Conservation (phyloP, 805 yeast genomes). For the Zygosaccharomyces pseudorouxii region DNA sequence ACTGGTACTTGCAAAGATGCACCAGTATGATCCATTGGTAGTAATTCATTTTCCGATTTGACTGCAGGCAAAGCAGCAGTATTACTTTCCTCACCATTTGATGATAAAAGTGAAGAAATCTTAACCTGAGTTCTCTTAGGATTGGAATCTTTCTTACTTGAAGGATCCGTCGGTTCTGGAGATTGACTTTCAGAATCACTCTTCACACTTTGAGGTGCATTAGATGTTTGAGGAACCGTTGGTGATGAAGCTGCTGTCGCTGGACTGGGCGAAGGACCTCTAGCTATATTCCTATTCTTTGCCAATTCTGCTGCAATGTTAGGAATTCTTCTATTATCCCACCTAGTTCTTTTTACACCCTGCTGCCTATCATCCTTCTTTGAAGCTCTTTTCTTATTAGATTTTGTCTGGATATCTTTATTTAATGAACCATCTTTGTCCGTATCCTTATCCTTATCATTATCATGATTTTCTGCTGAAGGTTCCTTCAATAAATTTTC, state of each 20-base stretch:
- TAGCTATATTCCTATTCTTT: constrained; percentile 28
- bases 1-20: constrained; percentile 2
- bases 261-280: constrained; percentile 17
- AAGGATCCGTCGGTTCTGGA: constrained; percentile 1
- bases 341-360: constrained; percentile 7
- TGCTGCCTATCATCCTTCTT: constrained; percentile 8
- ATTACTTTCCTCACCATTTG: constrained; percentile 6
- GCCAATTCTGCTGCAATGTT: constrained; percentile 35
- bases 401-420: constrained; percentile 3
- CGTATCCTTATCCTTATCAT: constrained; percentile 1
- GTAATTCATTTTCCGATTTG: constrained; percentile 1
- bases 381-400: constrained; percentile 7
- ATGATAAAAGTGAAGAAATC: constrained; percentile 21
- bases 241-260: constrained; percentile 12
- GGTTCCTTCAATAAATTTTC: neutral
- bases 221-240: constrained; percentile 9
- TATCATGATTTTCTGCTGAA: neutral
- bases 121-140: constrained; percentile 15
- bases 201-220: constrained; percentile 4
- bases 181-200: constrained; percentile 10
- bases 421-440: neutral
- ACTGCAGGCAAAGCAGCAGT: neutral
- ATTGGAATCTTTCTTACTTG: neutral
- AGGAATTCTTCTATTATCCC: constrained; percentile 18
- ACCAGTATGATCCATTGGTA: neutral